phyloP scores from a whole-genome alignment of 2,329 filamentous ascomycete genomes.

The Ophiostoma sp. region DNA sequence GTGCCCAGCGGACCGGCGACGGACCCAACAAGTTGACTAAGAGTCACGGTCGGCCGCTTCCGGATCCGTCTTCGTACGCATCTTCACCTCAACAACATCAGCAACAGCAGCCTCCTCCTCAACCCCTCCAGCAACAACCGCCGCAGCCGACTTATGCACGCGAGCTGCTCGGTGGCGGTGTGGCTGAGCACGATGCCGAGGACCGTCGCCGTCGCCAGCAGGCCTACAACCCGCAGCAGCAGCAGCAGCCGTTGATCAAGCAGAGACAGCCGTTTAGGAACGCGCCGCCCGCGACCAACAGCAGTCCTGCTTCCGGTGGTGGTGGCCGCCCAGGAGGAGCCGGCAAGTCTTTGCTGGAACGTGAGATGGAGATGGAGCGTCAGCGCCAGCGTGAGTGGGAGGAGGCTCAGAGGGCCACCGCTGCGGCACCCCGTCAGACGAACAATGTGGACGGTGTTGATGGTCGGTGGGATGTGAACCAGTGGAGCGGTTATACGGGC shows the following conservation, averaged over 20 bases:
- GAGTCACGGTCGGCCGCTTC: slow-evolving; percentile 52
- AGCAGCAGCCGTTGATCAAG: slow-evolving; percentile 21
- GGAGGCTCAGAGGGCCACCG: slow-evolving; percentile 66
- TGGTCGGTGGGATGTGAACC: slow-evolving; percentile 73
- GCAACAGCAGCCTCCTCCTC: slow-evolving; percentile 27
- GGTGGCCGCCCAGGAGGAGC: slow-evolving; percentile 48
- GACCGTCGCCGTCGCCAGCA: slow-evolving; percentile 57
- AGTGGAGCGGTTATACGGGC: slow-evolving; percentile 73
- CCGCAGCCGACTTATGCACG: slow-evolving; percentile 49
- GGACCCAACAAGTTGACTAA: slow-evolving; percentile 37
- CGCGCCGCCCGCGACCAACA: slow-evolving; percentile 2
- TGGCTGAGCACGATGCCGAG: slow-evolving; percentile 63
- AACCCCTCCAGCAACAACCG: slow-evolving; percentile 26
- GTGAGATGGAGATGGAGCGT: slow-evolving; percentile 78
- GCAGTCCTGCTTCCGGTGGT: not conserved
- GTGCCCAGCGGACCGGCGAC: slow-evolving; percentile 32
- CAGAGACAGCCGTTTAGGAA: slow-evolving; percentile 22
- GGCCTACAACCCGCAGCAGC: slow-evolving; percentile 44
- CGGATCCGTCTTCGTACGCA: slow-evolving; percentile 47
- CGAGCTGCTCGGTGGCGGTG: slow-evolving; percentile 55
- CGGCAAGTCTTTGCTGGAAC: slow-evolving; percentile 70
- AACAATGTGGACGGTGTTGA: slow-evolving; percentile 64
- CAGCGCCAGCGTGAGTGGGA: slow-evolving; percentile 80
- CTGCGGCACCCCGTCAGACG: slow-evolving; percentile 59
- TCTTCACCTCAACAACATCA: slow-evolving; percentile 24